A percentile compares a stretch with the other conserved stretches of the same genome.
phyloP scores from a whole-genome alignment of 345 rosid species.

The Populus deltoides region DNA sequence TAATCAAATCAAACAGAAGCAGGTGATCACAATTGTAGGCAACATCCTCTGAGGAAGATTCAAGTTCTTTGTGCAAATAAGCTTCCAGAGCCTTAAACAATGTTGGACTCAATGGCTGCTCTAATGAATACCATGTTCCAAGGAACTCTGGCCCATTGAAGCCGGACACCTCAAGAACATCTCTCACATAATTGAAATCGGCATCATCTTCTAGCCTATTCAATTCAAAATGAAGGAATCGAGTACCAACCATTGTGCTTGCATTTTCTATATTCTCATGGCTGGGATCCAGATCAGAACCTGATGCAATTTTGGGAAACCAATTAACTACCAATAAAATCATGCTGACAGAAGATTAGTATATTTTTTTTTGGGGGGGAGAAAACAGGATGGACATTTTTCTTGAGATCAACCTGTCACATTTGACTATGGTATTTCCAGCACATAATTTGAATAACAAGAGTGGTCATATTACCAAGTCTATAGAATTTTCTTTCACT shows the following conservation, averaged over 20 bases:
- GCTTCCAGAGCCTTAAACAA: constrained; percentile 49
- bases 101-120: constrained; percentile 65
- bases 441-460: neutral
- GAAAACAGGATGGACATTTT: neutral
- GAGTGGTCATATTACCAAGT: neutral
- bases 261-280: constrained; percentile 19
- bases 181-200: constrained; percentile 52
- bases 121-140: constrained; percentile 56
- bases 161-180: constrained; percentile 61
- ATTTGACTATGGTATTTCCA: neutral
- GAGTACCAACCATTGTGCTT: neutral
- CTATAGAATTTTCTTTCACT: neutral
- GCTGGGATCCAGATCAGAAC: constrained; percentile 18
- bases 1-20: constrained; percentile 62
- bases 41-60: constrained; percentile 20
- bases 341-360: neutral
- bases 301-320: constrained; percentile 23
- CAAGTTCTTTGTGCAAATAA: constrained; percentile 29
- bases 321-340: constrained; percentile 4
- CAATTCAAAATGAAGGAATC: constrained; percentile 12
- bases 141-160: constrained; percentile 37
- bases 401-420: neutral
- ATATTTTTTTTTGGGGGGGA: neutral
- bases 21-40: constrained; percentile 33
- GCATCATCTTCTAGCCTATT: constrained; percentile 31